Evolutionary conservation across 306 rosid genomes (phyloP).

Genomic region (Acacia crassicarpa): DNA sequence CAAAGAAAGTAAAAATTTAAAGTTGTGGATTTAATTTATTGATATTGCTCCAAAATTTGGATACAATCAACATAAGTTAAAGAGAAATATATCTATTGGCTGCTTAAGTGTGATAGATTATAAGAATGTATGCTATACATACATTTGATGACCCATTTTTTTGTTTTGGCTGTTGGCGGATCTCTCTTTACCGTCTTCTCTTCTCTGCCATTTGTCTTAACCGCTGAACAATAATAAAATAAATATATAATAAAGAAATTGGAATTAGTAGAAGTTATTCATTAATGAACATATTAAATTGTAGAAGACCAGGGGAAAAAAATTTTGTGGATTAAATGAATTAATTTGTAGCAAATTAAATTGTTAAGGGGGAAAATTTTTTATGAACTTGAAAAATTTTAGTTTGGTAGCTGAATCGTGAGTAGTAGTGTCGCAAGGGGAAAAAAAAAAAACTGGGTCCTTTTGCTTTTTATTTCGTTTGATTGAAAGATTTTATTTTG

Average conservation of each 20-base stretch:
- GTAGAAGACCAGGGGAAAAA: neutral
- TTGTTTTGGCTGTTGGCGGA: neutral
- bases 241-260: neutral
- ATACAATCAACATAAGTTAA: too few species aligned
- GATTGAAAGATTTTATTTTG: too few species aligned
- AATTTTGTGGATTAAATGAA: neutral
- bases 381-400: too few species aligned
- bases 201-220: neutral
- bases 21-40: neutral
- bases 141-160: neutral
- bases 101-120: neutral
- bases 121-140: too few species aligned
- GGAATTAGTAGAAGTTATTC: neutral
- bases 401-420: too few species aligned
- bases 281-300: too few species aligned
- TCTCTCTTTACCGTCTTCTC: neutral
- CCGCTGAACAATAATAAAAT: neutral
- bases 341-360: neutral
- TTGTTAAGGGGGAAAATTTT: neutral
- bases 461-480: too few species aligned
- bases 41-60: too few species aligned
- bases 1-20: too few species aligned
- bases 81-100: too few species aligned
- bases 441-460: too few species aligned
- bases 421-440: too few species aligned